Percentiles rank a stretch among this genome's conserved stretches.
phyloP scores from a whole-genome alignment of 129 eudicot genomes.

The Smallanthus sonchifolius region DNA sequence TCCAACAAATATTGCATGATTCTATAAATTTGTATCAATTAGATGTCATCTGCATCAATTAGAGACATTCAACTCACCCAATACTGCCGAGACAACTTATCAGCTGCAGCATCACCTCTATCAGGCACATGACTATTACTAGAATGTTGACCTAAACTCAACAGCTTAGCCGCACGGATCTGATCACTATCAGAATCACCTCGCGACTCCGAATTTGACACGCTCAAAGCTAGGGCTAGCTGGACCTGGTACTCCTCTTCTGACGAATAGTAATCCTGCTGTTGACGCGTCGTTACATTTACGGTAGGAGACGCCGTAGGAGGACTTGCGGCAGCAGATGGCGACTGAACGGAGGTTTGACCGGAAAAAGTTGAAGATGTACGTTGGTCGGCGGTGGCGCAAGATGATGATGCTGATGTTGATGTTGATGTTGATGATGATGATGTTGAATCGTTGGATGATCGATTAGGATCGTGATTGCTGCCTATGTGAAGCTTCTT shows the following conservation, averaged over 20 bases:
- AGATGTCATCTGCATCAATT: background rate
- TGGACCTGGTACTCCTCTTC: constrained; percentile 97
- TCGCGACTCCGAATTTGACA: constrained; percentile 50
- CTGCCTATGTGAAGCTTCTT: constrained; percentile 75
- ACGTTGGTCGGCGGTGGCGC: constrained; percentile 32
- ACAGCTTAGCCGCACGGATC: constrained; percentile 52
- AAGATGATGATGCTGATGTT: constrained; percentile 9
- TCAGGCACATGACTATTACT: constrained; percentile 15
- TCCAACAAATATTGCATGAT: background rate
- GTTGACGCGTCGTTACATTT: constrained; percentile 24
- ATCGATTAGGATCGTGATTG: constrained; percentile 73
- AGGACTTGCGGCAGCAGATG: constrained; percentile 18
- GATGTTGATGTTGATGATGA: constrained; percentile 22
- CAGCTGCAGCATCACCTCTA: constrained; percentile 51
- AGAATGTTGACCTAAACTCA: constrained; percentile 39
- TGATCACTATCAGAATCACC: constrained; percentile 45
- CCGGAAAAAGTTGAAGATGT: constrained; percentile 1
- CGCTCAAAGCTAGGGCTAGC: constrained; percentile 91
- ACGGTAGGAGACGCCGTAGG: constrained; percentile 30
- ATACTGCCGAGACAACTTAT: constrained; percentile 69
- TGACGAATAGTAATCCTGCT: constrained; percentile 62
- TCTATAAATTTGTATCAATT: background rate
- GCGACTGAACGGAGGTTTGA: constrained; percentile 22
- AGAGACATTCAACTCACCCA: constrained; percentile 56
- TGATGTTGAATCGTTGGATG: constrained; percentile 46